phyloP scores from a whole-genome alignment of 805 yeast genomes.

The Saccharomycopsis capsularis region DNA sequence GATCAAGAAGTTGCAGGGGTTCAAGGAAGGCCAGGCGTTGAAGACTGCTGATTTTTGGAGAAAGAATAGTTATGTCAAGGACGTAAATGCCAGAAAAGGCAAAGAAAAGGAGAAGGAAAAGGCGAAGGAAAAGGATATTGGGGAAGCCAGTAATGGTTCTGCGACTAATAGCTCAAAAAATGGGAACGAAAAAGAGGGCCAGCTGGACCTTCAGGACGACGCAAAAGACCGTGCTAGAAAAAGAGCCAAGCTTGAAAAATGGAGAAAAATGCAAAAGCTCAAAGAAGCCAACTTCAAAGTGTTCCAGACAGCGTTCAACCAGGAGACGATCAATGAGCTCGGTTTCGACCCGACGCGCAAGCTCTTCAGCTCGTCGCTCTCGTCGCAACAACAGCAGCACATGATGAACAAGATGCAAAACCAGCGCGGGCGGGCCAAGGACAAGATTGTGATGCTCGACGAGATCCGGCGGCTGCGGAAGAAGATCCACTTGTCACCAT shows the following conservation, averaged over 20 bases:
- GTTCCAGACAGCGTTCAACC: slow-evolving; percentile 35
- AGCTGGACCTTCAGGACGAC: too few species aligned
- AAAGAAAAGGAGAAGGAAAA: too few species aligned
- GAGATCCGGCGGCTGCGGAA: slow-evolving; percentile 30
- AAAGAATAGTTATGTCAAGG: too few species aligned
- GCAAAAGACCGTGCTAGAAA: too few species aligned
- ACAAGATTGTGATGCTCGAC: slow-evolving; percentile 25
- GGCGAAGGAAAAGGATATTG: slow-evolving; percentile 23
- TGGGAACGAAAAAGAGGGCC: slow-evolving; percentile 20
- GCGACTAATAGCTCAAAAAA: slow-evolving; percentile 20
- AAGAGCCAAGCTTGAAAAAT: too few species aligned
- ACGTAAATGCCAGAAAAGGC: too few species aligned
- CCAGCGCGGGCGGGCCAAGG: slow-evolving; percentile 19
- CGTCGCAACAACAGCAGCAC: slow-evolving; percentile 21
- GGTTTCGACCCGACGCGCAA: slow-evolving; percentile 45
- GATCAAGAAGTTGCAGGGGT: slow-evolving; percentile 28
- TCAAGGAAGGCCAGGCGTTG: slow-evolving; percentile 25
- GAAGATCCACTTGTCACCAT: slow-evolving; percentile 29
- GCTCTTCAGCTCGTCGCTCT: slow-evolving; percentile 20
- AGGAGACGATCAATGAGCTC: slow-evolving; percentile 33
- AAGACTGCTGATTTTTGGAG: slow-evolving; percentile 16
- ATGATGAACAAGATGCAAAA: slow-evolving; percentile 12
- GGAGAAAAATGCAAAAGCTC: too few species aligned
- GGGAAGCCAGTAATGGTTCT: slow-evolving; percentile 21
- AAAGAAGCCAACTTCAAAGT: slow-evolving; percentile 26